Evolutionary conservation across 306 rosid species (phyloP), one percentile per base, ranked within the genome.

Genomic region (Begonia masoniana): DNA sequence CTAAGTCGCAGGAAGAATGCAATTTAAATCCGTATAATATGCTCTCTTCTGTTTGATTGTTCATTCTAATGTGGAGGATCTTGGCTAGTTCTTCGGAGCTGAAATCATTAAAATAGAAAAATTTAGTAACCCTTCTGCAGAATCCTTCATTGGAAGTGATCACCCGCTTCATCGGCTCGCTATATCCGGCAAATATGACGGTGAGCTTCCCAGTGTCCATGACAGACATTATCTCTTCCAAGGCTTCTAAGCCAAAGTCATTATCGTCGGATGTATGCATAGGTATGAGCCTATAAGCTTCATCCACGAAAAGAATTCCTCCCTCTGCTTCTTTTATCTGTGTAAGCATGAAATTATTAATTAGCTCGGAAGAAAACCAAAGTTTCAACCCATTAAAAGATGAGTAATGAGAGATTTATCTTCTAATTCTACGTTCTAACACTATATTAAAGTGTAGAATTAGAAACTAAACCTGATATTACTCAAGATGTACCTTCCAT

Each of bases 141-240:
- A 92, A 92, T 19, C 96, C 99, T 77, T 92, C 99, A 1, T 92
- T 92, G 0, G 99, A 92, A 55, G 67, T 63, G 8, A 92, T 92
- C 42, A 92, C 95, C 13, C 96, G 84, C 60, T 92, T 78, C 99
- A 92, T 92, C 10, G 96, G 99, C 53, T 86, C 89, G 0, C 78
- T 70, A 68, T 92, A 86, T 12, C 99, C 99, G 2, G 99, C 95
- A 67, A 92, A 92, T 71, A 92, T 87, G 53, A 92, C 95, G 10
- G 81, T 93, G 31, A 92, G 52, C 56, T 92, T 86, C 61, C 96
- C 96, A 69, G 82, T 71, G 74, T 92, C 99, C 99, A 92, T 92
- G 58, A 92, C 87, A 54, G 96, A 92, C 99, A 92, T 86, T 53
- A 92, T 86, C 78, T 92, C 99, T 79, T 92, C 99, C 59, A 92